Base-by-base conservation (phyloP, 768 basidiomycete genomes). In the Mycena olivaceomarginata region DNA sequence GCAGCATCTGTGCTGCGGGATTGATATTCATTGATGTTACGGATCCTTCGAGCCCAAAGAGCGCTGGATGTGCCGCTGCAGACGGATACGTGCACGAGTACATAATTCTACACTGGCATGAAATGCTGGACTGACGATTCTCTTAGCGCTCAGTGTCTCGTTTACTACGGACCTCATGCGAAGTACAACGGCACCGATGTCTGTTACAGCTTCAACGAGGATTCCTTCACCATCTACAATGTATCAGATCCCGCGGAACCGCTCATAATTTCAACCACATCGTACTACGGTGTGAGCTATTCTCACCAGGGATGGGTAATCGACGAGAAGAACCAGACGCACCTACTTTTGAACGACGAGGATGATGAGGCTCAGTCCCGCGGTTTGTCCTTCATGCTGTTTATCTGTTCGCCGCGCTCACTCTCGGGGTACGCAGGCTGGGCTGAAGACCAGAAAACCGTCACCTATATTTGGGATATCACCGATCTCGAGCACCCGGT, bases 301-400 rank as follows among this genome's bases (percentile, higher is more conserved):
- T 81, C 84, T 40, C 84, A 84, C 78, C 84, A 84, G 72, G 84
- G 84, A 43, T 84, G 82, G 82, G 82, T 84, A 13, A 72, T 83
- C 25, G 83, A 83, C 56, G 78, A 78, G 59, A 75, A 80, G 60
- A 64, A 82, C 63, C 84, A 84, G 70, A 69, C 71, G 25, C 83
- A 80, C 74, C 77, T 84, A 16, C 75, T 84, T 40, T 67, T 83
- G 43, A 83, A 84, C 66, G 84, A 84, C 56, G 84, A 84, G 65
- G 53, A 74, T 68, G 84, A 84, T 62, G 83, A 83, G 67, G 62
- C 72, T 15, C 2, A 45, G 9, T 45, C 15, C 11, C 10, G 9
- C 11, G 43, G 11, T 45, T 8, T 5, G 9, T 10, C 10, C 43
- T 45, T 10, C 11, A 45, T 45, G 9, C 43, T 45, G 43, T 11